Evolutionary conservation across 257 asterid species (phyloP).

Genomic region (Orobanche coerulescens): DNA sequence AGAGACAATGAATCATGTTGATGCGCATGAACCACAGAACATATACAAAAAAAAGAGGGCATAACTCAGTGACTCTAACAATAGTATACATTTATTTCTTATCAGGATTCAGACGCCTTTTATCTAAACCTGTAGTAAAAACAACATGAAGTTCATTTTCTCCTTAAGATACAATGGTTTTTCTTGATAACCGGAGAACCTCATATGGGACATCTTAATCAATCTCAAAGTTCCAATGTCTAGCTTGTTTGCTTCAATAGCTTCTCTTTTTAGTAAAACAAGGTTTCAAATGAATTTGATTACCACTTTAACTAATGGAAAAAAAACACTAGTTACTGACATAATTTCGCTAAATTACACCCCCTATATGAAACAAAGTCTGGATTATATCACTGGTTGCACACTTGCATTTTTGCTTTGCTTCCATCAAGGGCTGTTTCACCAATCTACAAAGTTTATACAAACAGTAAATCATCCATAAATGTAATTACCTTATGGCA

Average conservation of each 20-base stretch:
- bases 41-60: background rate
- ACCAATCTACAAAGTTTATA: background rate
- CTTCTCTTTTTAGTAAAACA: background rate
- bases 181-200: background rate
- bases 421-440: background rate
- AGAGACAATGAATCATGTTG: background rate
- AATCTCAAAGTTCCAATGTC: background rate
- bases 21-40: background rate
- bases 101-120: background rate
- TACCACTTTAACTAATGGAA: background rate
- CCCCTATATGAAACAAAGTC: background rate
- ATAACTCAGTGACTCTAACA: background rate
- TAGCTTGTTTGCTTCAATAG: background rate
- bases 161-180: background rate
- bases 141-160: background rate
- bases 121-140: background rate
- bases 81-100: background rate
- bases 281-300: background rate
- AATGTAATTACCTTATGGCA: conserved; percentile 2
- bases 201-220: background rate
- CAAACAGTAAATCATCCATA: background rate
- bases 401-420: too few relatives aligned
- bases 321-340: background rate
- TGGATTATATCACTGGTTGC: background rate
- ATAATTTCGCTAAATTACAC: background rate